Evolutionary conservation across 176 grass and related monocot genomes (phyloP), one percentile per base, ranked within the genome.

Genomic region (Raddia distichophylla): DNA sequence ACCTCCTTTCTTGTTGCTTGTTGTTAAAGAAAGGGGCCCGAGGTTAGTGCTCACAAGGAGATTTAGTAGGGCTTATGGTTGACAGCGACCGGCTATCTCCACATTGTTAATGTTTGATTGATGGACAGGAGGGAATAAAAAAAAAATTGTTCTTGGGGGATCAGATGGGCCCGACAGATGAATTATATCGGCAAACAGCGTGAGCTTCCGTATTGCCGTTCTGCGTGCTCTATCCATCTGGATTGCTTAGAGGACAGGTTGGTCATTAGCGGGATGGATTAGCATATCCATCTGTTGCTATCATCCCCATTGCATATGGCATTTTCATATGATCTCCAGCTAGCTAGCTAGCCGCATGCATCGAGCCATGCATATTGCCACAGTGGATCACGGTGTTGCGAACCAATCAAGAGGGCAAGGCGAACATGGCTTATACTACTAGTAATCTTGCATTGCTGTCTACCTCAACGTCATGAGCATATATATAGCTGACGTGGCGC

Each of bases 211-310:
- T 80, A 51, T 37, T 72, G 71, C n/a, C 27, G 67, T 67, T 80
- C 76, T 83, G 71, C 80, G 53, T 82, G 59, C 77, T 37, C 62
- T 65, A 80, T 91, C 88, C 85, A 80, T 86, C 85, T 84, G 71
- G 84, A 74, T 83, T 76, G 54, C 49, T 85, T 69, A 34, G 3
- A 71, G 78, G 74, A 83, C 88, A 91, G 69, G 45, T 57, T 70
- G 82, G 74, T 90, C 69, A 86, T 81, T 82, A 49, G 75, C 48
- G 15, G n/a, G 20, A 73, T 77, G 81, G 33, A 64, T 19, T 62
- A 56, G 22, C 86, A 55, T 56, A 60, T 61, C 84, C 61, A 32
- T 79, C 71, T 78, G 66, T 86, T 63, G 59, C 74, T 73, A 18
- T 79, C 79, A 51, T 77, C 47, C 51, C 71, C 8, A 34, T 83